phyloP scores from a whole-genome alignment of 441 rosid genomes.

The Daphne laureola region DNA sequence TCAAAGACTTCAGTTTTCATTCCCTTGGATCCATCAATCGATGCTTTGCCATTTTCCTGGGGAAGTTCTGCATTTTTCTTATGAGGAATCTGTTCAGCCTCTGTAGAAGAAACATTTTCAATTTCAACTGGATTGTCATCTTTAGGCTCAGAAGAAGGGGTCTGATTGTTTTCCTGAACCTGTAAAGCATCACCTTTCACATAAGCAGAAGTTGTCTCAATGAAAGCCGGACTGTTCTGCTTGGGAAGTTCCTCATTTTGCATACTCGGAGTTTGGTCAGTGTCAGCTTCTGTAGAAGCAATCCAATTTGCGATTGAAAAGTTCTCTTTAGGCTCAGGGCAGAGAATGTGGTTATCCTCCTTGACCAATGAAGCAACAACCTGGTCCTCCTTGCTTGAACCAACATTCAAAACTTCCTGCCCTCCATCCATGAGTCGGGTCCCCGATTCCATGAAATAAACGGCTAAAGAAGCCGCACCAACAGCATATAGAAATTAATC shows the following conservation, averaged over 20 bases:
- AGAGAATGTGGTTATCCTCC: constrained; percentile 19
- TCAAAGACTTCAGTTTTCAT: constrained; percentile 21
- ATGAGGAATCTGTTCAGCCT: not conserved
- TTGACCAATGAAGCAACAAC: constrained; percentile 9
- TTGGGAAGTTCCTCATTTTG: constrained; percentile 10
- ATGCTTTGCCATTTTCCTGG: constrained; percentile 21
- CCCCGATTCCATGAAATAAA: too few relatives aligned
- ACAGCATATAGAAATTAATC: too few relatives aligned
- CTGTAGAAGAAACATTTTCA: constrained; percentile 13
- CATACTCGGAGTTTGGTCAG: too few relatives aligned
- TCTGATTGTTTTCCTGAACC: constrained; percentile 16
- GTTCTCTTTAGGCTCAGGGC: constrained; percentile 21
- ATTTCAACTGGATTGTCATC: constrained; percentile 18
- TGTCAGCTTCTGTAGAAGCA: constrained; percentile 10
- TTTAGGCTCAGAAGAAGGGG: constrained; percentile 17
- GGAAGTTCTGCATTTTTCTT: constrained; percentile 7
- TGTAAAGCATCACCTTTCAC: constrained; percentile 5
- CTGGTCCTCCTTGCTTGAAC: too few relatives aligned
- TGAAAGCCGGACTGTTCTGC: constrained; percentile 22
- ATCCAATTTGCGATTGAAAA: constrained; percentile 13
- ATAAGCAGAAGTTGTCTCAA: constrained; percentile 12
- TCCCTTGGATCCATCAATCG: constrained; percentile 14
- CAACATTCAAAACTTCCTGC: too few relatives aligned
- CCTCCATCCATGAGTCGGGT: too few relatives aligned
- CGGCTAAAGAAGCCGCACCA: too few relatives aligned